Evolutionary conservation across 164 flowering plant species (phyloP).

Genomic region (Tetracentron sinense): DNA sequence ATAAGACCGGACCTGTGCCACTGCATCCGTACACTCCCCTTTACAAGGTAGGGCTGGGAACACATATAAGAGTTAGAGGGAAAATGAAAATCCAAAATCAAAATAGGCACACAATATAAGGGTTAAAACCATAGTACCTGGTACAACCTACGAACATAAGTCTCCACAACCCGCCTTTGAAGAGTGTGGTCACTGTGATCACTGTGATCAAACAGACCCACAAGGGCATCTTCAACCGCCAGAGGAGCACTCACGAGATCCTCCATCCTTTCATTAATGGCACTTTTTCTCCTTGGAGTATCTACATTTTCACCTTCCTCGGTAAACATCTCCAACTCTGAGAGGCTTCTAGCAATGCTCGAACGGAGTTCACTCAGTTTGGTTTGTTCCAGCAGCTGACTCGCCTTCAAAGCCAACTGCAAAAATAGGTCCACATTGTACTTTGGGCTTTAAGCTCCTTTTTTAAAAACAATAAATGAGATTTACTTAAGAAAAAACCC

Average conservation of each 20-base stretch:
- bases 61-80: slow-evolving; percentile 20
- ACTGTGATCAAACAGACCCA: slow-evolving; percentile 96
- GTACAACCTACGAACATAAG: slow-evolving; percentile 87
- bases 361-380: slow-evolving; percentile 98
- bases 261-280: slow-evolving; percentile 97
- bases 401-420: slow-evolving; percentile 96
- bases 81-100: neutral
- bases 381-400: slow-evolving; percentile 95
- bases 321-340: slow-evolving; percentile 98
- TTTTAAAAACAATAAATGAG: no score
- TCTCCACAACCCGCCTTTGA: slow-evolving; percentile 97
- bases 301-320: slow-evolving; percentile 96
- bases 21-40: slow-evolving; percentile 96
- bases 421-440: slow-evolving; percentile 10
- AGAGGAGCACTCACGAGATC: slow-evolving; percentile 89
- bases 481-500: no score
- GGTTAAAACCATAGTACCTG: slow-evolving; percentile 54
- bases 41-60: slow-evolving; percentile 89
- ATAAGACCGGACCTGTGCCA: slow-evolving; percentile 98
- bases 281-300: slow-evolving; percentile 95
- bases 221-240: slow-evolving; percentile 99
- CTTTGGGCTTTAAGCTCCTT: no score
- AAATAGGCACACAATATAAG: slow-evolving; percentile 8
- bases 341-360: slow-evolving; percentile 93
- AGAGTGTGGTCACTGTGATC: slow-evolving; percentile 97